Evolutionary conservation across 2,329 filamentous ascomycete genomes (phyloP).

Genomic region (Beauveria brongniartii): DNA sequence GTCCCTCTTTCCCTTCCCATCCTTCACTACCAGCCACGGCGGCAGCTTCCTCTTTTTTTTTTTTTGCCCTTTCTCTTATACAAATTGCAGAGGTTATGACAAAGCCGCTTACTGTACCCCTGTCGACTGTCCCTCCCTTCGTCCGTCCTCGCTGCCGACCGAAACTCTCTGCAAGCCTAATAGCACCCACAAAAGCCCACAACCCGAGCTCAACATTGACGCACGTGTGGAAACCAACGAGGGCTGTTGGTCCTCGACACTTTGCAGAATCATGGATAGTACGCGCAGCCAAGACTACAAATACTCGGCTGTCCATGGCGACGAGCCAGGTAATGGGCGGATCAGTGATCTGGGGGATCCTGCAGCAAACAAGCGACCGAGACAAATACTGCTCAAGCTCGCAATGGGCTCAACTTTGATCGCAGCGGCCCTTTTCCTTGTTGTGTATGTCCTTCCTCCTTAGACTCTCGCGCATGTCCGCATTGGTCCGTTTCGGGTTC

Average conservation of each 20-base stretch:
- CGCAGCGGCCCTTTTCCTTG: slow-evolving; percentile 4
- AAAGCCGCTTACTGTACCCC: not conserved
- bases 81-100: not conserved
- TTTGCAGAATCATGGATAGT: not conserved
- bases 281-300: slow-evolving; percentile 4
- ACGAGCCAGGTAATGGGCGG: not conserved
- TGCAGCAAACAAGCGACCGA: not conserved
- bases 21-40: too few relatives aligned
- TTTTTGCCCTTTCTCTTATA: not conserved
- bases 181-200: not conserved
- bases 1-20: not conserved
- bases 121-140: not conserved
- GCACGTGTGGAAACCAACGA: not conserved
- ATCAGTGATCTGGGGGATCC: not conserved
- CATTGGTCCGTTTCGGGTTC: not conserved
- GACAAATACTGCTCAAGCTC: not conserved
- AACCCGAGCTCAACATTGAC: not conserved
- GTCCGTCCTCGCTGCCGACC: not conserved
- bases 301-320: slow-evolving; percentile 1
- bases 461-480: not conserved
- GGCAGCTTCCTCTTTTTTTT: not conserved
- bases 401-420: slow-evolving; percentile 6
- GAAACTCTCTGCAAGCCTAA: not conserved
- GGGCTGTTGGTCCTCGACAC: not conserved
- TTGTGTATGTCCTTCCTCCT: not conserved